Conservation (phyloP, 805 yeast species). For the Candida khao-thaluensis region DNA sequence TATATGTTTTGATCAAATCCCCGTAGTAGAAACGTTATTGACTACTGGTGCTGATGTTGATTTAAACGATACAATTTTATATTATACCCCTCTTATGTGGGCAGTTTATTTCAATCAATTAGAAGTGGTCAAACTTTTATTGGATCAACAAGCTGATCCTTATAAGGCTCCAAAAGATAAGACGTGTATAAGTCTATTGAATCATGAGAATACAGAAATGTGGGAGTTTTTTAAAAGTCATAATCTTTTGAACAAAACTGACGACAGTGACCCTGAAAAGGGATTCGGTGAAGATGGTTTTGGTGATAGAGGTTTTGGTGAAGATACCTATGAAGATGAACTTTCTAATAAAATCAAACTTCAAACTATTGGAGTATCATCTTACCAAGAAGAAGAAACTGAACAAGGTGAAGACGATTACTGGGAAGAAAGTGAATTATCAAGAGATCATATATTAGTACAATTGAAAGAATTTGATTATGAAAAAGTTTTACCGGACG, state of each 20-base stretch:
- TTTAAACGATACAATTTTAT: conserved; percentile 46
- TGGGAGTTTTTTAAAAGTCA: conserved; percentile 59
- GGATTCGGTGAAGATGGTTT: conserved; percentile 15
- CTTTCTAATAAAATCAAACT: conserved; percentile 32
- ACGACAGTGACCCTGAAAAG: neutral
- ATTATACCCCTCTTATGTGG: conserved; percentile 83
- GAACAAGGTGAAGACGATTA: conserved; percentile 15
- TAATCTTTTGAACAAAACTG: conserved; percentile 25
- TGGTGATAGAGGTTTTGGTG: conserved; percentile 7
- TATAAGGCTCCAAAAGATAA: conserved; percentile 37
- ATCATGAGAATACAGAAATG: conserved; percentile 51
- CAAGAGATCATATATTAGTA: conserved; percentile 27
- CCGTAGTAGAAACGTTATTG: conserved; percentile 48
- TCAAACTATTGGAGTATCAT: conserved; percentile 27
- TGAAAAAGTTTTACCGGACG: conserved; percentile 52
- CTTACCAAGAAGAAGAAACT: conserved; percentile 15
- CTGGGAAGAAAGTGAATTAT: conserved; percentile 27
- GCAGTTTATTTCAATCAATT: conserved; percentile 64
- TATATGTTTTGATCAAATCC: conserved; percentile 50
- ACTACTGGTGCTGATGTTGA: conserved; percentile 49
- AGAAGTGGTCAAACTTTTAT: conserved; percentile 52
- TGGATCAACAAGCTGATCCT: conserved; percentile 66
- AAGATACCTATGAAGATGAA: conserved; percentile 24
- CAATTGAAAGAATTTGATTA: conserved; percentile 52
- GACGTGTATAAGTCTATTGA: conserved; percentile 57